A percentile compares a stretch with the other conserved stretches of the same genome.
Conservation (phyloP, 2,329 filamentous ascomycete species). For the Fusarium oligoseptatum region DNA sequence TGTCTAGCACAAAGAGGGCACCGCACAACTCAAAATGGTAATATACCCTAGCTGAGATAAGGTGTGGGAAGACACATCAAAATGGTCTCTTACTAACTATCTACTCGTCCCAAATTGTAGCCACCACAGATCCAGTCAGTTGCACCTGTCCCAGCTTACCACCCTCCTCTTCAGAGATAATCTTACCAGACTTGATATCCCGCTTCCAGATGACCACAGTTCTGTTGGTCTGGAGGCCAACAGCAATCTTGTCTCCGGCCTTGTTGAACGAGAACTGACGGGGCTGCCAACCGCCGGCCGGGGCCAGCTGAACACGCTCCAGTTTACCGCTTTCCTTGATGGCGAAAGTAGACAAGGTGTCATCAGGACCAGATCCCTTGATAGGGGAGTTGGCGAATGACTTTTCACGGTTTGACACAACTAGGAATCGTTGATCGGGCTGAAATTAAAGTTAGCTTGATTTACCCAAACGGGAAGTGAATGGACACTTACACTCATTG, state of each 20-base stretch:
- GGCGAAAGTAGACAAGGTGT: constrained; percentile 39
- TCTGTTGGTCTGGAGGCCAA: constrained; percentile 41
- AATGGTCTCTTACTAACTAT: no score
- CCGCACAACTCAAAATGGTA: no score
- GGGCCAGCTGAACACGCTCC: constrained; percentile 34
- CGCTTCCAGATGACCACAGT: constrained; percentile 44
- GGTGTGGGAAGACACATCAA: no score
- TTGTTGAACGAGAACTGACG: constrained; percentile 46
- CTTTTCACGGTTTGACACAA: constrained; percentile 42
- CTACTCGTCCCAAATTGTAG: constrained; percentile 42
- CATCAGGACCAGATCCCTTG: constrained; percentile 28
- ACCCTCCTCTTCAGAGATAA: constrained; percentile 34
- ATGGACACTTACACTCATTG: constrained; percentile 36
- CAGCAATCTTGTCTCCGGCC: constrained; percentile 41
- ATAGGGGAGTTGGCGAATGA: constrained; percentile 39
- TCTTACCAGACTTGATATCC: constrained; percentile 38
- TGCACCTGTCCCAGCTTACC: constrained; percentile 40
- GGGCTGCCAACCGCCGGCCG: constrained; percentile 38
- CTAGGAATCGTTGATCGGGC: constrained; percentile 40
- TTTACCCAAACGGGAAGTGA: rapidly evolving
- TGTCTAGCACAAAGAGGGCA: no score
- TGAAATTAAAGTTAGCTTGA: not conserved
- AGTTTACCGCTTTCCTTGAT: constrained; percentile 38
- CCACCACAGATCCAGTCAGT: constrained; percentile 30
- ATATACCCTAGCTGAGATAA: no score